Evolutionary conservation across 768 basidiomycete genomes (phyloP).

Genomic region (Podaxis sp.): DNA sequence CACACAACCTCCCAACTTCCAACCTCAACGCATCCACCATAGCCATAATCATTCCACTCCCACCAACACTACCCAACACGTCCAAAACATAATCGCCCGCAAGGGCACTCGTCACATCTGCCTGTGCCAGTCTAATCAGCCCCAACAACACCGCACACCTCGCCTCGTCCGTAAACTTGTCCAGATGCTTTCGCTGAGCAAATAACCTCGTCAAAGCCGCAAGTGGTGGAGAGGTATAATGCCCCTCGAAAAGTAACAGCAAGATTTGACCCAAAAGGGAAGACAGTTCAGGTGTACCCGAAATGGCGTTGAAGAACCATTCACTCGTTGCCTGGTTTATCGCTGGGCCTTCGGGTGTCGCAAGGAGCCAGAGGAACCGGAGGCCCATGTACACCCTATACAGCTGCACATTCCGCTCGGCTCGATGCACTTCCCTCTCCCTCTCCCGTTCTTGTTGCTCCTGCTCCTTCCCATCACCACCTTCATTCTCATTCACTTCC

Average conservation of each 20-base stretch:
- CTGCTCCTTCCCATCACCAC: slow-evolving; percentile 15
- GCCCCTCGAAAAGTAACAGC: slow-evolving; percentile 45
- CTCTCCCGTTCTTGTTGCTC: neutral
- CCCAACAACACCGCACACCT: slow-evolving; percentile 32
- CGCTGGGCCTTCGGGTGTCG: slow-evolving; percentile 28
- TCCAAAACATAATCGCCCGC: slow-evolving; percentile 25
- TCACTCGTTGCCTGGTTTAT: slow-evolving; percentile 26
- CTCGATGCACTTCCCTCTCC: slow-evolving; percentile 2
- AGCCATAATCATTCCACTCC: slow-evolving; percentile 17
- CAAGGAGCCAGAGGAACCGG: slow-evolving; percentile 47
- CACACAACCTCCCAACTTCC: slow-evolving; percentile 36
- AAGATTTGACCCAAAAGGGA: slow-evolving; percentile 41
- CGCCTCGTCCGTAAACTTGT: slow-evolving; percentile 29
- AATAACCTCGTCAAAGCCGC: slow-evolving; percentile 38
- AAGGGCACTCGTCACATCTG: slow-evolving; percentile 25
- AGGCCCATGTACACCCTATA: slow-evolving; percentile 52
- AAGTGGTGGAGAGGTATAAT: slow-evolving; percentile 45
- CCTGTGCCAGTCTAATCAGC: slow-evolving; percentile 30
- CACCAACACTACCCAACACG: slow-evolving; percentile 26
- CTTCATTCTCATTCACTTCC: slow-evolving; percentile 17
- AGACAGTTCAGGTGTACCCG: slow-evolving; percentile 43
- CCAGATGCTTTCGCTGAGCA: slow-evolving; percentile 23
- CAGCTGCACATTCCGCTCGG: slow-evolving; percentile 33
- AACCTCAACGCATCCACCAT: slow-evolving; percentile 27
- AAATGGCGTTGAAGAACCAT: slow-evolving; percentile 46